Base-by-base conservation (phyloP, 1,139 yeast species). In the Candida sanyaensis region DNA sequence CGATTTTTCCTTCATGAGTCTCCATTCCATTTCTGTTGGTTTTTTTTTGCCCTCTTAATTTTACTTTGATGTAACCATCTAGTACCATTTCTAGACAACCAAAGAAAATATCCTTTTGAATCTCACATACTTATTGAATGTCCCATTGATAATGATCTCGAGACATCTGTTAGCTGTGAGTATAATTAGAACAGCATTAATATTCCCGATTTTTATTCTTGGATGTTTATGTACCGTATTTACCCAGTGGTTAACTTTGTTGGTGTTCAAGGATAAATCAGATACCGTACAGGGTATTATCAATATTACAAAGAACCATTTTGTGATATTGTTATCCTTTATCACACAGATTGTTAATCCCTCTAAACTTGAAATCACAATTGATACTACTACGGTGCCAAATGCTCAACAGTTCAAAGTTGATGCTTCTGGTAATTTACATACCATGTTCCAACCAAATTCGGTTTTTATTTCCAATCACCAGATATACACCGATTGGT, bases 401-500 rank as follows among this genome's bases (percentile, higher is more conserved):
- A 41, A 48, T 33, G 33, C 51, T 6, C 58, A 63, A 43, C 49
- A 51, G 10, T 64, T 64, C 43, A 55, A 50, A 10, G 57, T 55
- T 8, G 58, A 61, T 26, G 43, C 53, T 3, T 52, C 55, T 24
- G 72, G 73, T 1, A 54, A 68, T 24, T 51, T 79, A 13, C 54
- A 61, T 21, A 59, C 73, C 17, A 53, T 55, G 4, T 59, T 83
- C 13, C 65, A 72, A 10, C 76, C 78, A 8, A 75, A 84, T 45
- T 81, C 91, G 1, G 78, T 89, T 3, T 59, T 86, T 45, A 83
- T 89, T 36, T 81, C 95, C 17, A 93, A 93, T 63, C 99, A 93
- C 66, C 98, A 92, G 67, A 85, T 92, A 23, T 92, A 93, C 63
- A 84, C 96, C 4, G 99, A 93, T 65, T 93, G 99, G 99, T 77